A percentile compares a stretch with the other conserved stretches of the same genome.
These are phyloP conservation scores for Cucurbita maxima DNA, from an alignment of 306 rosid species.

Conservation along the genomic window DNA sequence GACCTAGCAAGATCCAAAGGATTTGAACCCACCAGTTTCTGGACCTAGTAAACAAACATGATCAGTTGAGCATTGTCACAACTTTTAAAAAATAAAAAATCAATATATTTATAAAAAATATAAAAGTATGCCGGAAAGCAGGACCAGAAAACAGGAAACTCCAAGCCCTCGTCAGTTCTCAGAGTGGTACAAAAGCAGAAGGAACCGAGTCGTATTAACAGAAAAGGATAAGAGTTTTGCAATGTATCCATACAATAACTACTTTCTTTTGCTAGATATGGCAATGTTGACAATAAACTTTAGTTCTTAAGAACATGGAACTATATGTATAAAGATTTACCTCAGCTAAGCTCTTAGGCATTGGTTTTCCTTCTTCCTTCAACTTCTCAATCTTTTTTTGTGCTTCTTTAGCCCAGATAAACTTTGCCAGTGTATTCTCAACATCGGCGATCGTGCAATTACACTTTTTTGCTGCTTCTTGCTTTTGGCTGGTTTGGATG, in stretches of 20 bases:
- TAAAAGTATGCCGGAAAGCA: neutral
- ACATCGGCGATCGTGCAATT: slow-evolving; percentile 67
- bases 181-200: neutral
- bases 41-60: slow-evolving; percentile 31
- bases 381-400: slow-evolving; percentile 58
- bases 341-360: slow-evolving; percentile 57
- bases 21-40: slow-evolving; percentile 66
- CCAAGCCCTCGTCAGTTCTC: neutral
- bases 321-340: slow-evolving; percentile 16
- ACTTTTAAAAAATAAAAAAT: neutral
- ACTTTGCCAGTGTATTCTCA: slow-evolving; percentile 77
- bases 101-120: neutral
- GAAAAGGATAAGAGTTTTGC: neutral
- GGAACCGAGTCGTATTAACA: neutral
- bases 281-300: neutral
- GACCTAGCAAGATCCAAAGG: slow-evolving; percentile 69
- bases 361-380: slow-evolving; percentile 79
- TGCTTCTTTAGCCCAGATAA: slow-evolving; percentile 83
- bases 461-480: slow-evolving; percentile 75
- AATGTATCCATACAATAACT: neutral
- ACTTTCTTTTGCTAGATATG: neutral
- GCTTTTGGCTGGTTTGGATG: slow-evolving; percentile 42
- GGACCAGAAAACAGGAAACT: neutral
- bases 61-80: neutral
- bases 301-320: neutral